Percentiles rank a stretch among this genome's conserved stretches.
Conservation (phyloP, 177 flowering plant genomes). For the Telopea speciosissima region DNA sequence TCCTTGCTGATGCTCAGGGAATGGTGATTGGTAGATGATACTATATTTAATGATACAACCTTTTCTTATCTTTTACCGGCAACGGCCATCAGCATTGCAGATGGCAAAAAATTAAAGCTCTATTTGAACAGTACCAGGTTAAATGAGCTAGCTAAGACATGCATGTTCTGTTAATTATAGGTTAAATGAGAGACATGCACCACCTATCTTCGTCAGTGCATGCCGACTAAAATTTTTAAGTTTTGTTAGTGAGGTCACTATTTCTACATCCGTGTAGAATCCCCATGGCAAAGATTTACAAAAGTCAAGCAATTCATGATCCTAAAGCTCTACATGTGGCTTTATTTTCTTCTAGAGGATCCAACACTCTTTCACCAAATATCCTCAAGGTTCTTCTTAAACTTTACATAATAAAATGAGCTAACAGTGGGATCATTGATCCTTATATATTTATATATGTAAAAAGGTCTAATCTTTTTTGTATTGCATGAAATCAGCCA, state of each 20-base stretch:
- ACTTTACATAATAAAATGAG: too few species aligned
- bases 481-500: too few species aligned
- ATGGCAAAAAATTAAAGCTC: not conserved
- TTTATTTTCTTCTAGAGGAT: constrained; percentile 40
- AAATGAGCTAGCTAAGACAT: too few species aligned
- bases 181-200: too few species aligned
- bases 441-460: not conserved
- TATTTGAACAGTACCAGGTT: not conserved
- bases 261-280: too few species aligned
- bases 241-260: too few species aligned
- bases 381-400: constrained; percentile 37
- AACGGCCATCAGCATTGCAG: not conserved
- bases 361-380: constrained; percentile 31
- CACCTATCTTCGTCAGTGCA: too few species aligned
- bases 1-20: not conserved
- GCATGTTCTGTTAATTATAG: too few species aligned
- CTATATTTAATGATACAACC: not conserved
- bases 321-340: constrained; percentile 11
- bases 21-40: not conserved
- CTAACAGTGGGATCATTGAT: not conserved
- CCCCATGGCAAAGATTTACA: too few species aligned
- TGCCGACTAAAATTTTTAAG: too few species aligned
- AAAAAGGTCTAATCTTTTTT: too few species aligned
- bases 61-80: not conserved
- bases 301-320: too few species aligned